These are phyloP conservation scores for Coemansia sp. DNA, from an alignment of 192 early-diverging fungal genomes.

Conservation along the genomic window DNA sequence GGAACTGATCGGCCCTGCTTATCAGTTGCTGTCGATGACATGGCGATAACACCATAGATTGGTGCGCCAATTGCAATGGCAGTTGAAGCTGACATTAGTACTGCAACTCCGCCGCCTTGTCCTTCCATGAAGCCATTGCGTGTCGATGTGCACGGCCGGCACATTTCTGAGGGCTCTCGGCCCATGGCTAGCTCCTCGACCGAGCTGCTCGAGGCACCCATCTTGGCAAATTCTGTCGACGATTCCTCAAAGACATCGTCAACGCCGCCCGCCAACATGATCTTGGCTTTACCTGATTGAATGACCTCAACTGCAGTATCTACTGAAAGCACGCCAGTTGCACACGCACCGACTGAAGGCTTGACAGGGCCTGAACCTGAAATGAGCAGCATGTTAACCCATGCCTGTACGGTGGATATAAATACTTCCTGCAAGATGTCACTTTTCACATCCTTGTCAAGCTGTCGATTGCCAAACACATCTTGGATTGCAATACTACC, in stretches of 20 bases:
- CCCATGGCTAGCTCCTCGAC: slow-evolving; percentile 82
- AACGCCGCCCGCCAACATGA: slow-evolving; percentile 86
- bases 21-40: slow-evolving; percentile 86
- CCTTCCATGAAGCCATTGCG: slow-evolving; percentile 92
- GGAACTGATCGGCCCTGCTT: slow-evolving; percentile 92
- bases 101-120: slow-evolving; percentile 81
- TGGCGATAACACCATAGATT: slow-evolving; percentile 83
- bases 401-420: slow-evolving; percentile 26
- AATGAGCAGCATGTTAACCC: slow-evolving; percentile 85
- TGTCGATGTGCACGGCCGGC: slow-evolving; percentile 81
- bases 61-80: slow-evolving; percentile 89
- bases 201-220: slow-evolving; percentile 89
- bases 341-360: slow-evolving; percentile 76
- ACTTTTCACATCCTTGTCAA: slow-evolving; percentile 77
- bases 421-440: slow-evolving; percentile 81
- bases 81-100: slow-evolving; percentile 79
- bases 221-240: slow-evolving; percentile 87
- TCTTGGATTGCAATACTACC: slow-evolving; percentile 68
- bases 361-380: slow-evolving; percentile 90
- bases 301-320: slow-evolving; percentile 89
- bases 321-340: slow-evolving; percentile 83
- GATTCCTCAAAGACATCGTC: slow-evolving; percentile 88
- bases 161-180: slow-evolving; percentile 85
- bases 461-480: slow-evolving; percentile 68
- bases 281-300: slow-evolving; percentile 83